Percentiles rank a stretch among this genome's conserved stretches.
These are phyloP conservation scores for Monilinia fructigena DNA, from an alignment of 2,329 filamentous ascomycete genomes.

Conservation along the genomic window DNA sequence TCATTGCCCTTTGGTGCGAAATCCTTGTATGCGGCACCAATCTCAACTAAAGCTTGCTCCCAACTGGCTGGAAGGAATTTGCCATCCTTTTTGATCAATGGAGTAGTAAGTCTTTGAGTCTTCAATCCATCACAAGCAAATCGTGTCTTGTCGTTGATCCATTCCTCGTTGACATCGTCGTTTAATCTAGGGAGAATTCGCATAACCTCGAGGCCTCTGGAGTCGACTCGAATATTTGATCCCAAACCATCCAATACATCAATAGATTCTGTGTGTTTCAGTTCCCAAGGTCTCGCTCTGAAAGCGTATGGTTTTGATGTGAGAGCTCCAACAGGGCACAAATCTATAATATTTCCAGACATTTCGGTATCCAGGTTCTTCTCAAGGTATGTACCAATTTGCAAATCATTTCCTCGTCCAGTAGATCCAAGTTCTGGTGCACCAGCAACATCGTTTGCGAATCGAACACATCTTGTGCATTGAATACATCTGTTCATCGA, in stretches of 20 bases:
- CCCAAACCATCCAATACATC: constrained; percentile 92
- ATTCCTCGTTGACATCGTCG: constrained; percentile 98
- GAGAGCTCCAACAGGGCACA: constrained; percentile 94
- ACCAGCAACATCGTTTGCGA: constrained; percentile 95
- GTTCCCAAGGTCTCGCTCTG: constrained; percentile 92
- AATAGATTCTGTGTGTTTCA: constrained; percentile 93
- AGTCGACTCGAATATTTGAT: constrained; percentile 92
- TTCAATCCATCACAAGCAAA: constrained; percentile 96
- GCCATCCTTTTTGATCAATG: constrained; percentile 81
- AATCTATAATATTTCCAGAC: constrained; percentile 95
- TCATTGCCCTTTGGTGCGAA: constrained; percentile 85
- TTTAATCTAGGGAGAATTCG: constrained; percentile 88
- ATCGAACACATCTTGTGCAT: constrained; percentile 96
- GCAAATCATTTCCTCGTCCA: constrained; percentile 93
- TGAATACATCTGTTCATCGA: constrained; percentile 99
- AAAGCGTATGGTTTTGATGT: constrained; percentile 98
- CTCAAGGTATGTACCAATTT: constrained; percentile 98
- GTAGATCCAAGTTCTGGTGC: constrained; percentile 93
- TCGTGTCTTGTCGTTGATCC: constrained; percentile 98
- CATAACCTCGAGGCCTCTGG: constrained; percentile 94
- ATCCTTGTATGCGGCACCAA: constrained; percentile 75
- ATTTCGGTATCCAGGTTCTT: constrained; percentile 90
- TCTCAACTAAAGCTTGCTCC: constrained; percentile 91
- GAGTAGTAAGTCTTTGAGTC: constrained; percentile 92
- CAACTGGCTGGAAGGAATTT: constrained; percentile 91